These are phyloP conservation scores for Paraconiothyrium brasiliense DNA, from an alignment of 2,329 filamentous ascomycete species.

Conservation along the genomic window DNA sequence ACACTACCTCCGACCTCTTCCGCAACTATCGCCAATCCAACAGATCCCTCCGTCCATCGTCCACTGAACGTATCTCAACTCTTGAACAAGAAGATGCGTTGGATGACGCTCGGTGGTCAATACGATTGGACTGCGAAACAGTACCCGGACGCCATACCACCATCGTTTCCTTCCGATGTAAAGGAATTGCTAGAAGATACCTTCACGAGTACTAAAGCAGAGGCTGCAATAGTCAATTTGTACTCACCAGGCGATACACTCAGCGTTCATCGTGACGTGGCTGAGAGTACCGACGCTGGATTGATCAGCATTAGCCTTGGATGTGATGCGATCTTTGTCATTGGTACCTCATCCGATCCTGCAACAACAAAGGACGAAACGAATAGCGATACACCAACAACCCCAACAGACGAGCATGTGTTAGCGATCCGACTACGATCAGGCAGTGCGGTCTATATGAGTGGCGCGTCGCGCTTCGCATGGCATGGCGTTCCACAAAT, in stretches of 20 bases:
- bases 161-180: conserved; percentile 78
- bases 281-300: conserved; percentile 80
- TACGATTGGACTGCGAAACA: conserved; percentile 93
- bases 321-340: conserved; percentile 89
- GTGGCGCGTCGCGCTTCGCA: conserved; percentile 79
- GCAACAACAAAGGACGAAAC: not conserved
- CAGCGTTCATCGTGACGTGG: conserved; percentile 92
- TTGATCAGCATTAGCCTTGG: conserved; percentile 88
- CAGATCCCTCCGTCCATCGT: conserved; percentile 77
- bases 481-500: conserved; percentile 97
- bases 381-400: conserved; percentile 39
- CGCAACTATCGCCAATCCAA: conserved; percentile 59
- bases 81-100: conserved; percentile 83
- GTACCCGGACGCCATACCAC: conserved; percentile 76
- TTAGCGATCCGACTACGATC: conserved; percentile 66
- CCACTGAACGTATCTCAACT: conserved; percentile 74
- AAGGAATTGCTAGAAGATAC: conserved; percentile 71
- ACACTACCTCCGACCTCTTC: conserved; percentile 49
- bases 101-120: conserved; percentile 93
- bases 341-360: conserved; percentile 59
- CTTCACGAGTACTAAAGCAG: conserved; percentile 79
- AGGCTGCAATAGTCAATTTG: conserved; percentile 94
- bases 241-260: conserved; percentile 92
- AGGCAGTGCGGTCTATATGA: conserved; percentile 93
- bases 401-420: conserved; percentile 27